phyloP scores from a whole-genome alignment of 345 rosid genomes.

The Aquilaria yunnanensis region DNA sequence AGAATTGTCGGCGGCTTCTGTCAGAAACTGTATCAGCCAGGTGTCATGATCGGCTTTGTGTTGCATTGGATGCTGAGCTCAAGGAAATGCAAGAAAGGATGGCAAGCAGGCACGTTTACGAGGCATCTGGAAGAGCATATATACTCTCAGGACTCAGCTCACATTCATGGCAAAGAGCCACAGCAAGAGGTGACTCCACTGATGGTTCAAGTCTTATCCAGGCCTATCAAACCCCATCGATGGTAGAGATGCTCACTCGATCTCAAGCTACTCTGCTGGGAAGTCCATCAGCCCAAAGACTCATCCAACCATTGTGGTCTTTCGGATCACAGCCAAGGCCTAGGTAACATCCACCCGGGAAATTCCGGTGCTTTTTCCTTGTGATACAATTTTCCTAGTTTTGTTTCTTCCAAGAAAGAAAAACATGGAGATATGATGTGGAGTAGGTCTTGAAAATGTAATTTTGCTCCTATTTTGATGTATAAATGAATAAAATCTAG shows the following conservation, averaged over 20 bases:
- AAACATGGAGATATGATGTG: constrained; percentile 17
- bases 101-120: constrained; percentile 89
- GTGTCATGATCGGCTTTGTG: constrained; percentile 63
- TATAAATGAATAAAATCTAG: constrained; percentile 51
- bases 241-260: constrained; percentile 86
- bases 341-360: constrained; percentile 36
- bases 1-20: constrained; percentile 44
- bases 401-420: constrained; percentile 21
- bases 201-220: constrained; percentile 79
- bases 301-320: constrained; percentile 52
- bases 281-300: constrained; percentile 70
- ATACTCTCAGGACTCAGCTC: constrained; percentile 97
- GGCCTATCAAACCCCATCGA: constrained; percentile 84
- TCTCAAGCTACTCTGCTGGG: constrained; percentile 63
- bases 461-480: constrained; percentile 12
- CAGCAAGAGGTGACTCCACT: constrained; percentile 90
- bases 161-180: constrained; percentile 99
- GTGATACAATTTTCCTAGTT: constrained; percentile 10
- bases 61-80: constrained; percentile 82
- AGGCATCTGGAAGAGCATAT: constrained; percentile 90
- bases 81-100: constrained; percentile 97
- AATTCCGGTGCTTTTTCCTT: constrained; percentile 16
- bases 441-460: constrained; percentile 13
- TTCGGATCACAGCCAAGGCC: constrained; percentile 63
- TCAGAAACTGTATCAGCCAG: constrained; percentile 64